Evolutionary conservation across 345 rosid species (phyloP).

Genomic region (Moringa oleifera): DNA sequence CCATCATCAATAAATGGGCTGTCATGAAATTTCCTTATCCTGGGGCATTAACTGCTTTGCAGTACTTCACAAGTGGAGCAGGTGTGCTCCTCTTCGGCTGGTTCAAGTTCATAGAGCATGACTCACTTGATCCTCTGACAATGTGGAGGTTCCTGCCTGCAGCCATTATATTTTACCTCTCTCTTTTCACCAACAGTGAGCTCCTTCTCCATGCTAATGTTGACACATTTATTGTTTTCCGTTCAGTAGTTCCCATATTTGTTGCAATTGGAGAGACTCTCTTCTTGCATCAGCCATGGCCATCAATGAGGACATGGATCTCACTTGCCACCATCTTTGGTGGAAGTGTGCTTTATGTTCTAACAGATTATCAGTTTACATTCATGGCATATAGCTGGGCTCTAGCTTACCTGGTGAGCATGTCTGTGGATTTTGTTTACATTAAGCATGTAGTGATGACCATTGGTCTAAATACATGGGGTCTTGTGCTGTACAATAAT

Average conservation of each 20-base stretch:
- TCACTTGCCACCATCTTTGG: conserved; percentile 76
- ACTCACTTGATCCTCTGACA: conserved; percentile 55
- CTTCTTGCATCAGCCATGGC: conserved; percentile 88
- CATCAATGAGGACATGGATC: conserved; percentile 73
- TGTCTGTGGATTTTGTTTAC: conserved; percentile 96
- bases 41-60: conserved; percentile 89
- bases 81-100: conserved; percentile 66
- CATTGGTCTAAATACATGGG: conserved; percentile 90
- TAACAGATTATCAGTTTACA: conserved; percentile 87
- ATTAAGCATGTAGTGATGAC: conserved; percentile 99
- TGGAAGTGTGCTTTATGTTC: conserved; percentile 80
- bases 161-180: conserved; percentile 83
- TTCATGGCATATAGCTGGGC: conserved; percentile 89
- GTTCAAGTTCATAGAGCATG: conserved; percentile 65
- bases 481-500: conserved; percentile 91
- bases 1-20: conserved; percentile 98
- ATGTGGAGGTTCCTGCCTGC: conserved; percentile 98
- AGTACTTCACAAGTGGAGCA: conserved; percentile 82
- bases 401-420: conserved; percentile 76
- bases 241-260: conserved; percentile 84
- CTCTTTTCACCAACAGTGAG: conserved; percentile 95
- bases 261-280: conserved; percentile 91
- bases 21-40: conserved; percentile 96
- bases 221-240: conserved; percentile 93
- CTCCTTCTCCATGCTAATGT: conserved; percentile 95